Evolutionary conservation across 768 basidiomycete species (phyloP).

Genomic region (Clathrus columnatus): DNA sequence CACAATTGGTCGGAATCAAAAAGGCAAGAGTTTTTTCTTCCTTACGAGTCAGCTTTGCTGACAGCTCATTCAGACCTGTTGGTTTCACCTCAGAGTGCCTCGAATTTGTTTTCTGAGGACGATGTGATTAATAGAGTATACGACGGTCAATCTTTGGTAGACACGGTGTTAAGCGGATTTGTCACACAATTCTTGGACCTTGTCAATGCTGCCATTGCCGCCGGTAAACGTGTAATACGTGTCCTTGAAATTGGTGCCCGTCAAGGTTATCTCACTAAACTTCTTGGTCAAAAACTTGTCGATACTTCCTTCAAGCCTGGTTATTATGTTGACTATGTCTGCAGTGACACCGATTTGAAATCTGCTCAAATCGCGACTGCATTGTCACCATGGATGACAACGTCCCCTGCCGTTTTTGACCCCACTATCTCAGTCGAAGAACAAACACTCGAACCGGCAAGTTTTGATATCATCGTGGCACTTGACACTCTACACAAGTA

Average conservation of each 20-base stretch:
- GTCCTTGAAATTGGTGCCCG: too few species aligned
- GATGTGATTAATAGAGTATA: slow-evolving; percentile 12
- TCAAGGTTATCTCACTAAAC: too few species aligned
- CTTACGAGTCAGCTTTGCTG: too few species aligned
- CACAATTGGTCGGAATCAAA: too few species aligned
- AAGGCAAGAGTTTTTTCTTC: too few species aligned
- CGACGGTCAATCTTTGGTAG: slow-evolving; percentile 12
- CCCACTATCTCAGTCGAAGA: slow-evolving; percentile 9
- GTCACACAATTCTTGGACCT: slow-evolving; percentile 7
- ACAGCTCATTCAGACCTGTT: slow-evolving; percentile 12
- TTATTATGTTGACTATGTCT: slow-evolving; percentile 15
- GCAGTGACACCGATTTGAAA: slow-evolving; percentile 8
- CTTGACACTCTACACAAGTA: slow-evolving; percentile 13
- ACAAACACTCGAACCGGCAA: slow-evolving; percentile 10
- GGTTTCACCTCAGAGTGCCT: slow-evolving; percentile 1
- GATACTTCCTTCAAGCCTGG: slow-evolving; percentile 6
- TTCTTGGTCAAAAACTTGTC: slow-evolving; percentile 13
- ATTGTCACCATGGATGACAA: slow-evolving; percentile 12
- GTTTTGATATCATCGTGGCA: slow-evolving; percentile 13
- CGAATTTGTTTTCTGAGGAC: slow-evolving; percentile 12
- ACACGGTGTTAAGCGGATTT: slow-evolving; percentile 7
- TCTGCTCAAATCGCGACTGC: slow-evolving; percentile 11
- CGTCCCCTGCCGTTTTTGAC: slow-evolving; percentile 11
- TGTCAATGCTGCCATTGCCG: slow-evolving; percentile 2
- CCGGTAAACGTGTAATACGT: slow-evolving; percentile 20